phyloP scores from a whole-genome alignment of 805 yeast species.

The Allodekkera sacchari region DNA sequence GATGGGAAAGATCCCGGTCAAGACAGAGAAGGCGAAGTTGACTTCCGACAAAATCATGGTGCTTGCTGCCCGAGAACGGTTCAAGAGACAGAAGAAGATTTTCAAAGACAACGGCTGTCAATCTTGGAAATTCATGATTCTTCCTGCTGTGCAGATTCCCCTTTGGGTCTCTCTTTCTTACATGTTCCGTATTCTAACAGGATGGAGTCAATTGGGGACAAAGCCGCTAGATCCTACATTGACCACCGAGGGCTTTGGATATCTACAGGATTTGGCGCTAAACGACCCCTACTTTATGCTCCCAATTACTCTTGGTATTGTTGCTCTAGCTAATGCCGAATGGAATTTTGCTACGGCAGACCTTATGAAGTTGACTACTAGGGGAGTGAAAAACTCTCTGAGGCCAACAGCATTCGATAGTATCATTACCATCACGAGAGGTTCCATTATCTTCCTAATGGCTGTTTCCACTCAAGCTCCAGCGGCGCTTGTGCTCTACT shows the following conservation, averaged over 20 bases:
- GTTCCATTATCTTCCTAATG: constrained; percentile 73
- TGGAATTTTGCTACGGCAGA: constrained; percentile 67
- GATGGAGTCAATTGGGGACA: constrained; percentile 39
- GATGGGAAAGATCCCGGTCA: constrained; percentile 13
- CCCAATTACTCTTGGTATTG: constrained; percentile 65
- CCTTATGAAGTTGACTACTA: constrained; percentile 33
- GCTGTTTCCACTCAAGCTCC: constrained; percentile 85
- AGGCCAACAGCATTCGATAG: constrained; percentile 57
- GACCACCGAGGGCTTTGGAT: constrained; percentile 45
- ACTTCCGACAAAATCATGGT: constrained; percentile 73
- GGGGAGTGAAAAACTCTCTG: constrained; percentile 32
- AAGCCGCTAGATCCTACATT: constrained; percentile 43
- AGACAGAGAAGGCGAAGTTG: constrained; percentile 32
- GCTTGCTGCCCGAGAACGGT: constrained; percentile 66
- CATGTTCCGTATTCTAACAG: constrained; percentile 68
- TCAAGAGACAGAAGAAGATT: constrained; percentile 64
- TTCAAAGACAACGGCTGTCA: constrained; percentile 63
- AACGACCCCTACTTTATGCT: constrained; percentile 55
- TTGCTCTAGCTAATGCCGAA: constrained; percentile 72
- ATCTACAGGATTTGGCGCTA: constrained; percentile 53
- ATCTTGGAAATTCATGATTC: constrained; percentile 66
- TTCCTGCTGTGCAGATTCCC: constrained; percentile 82
- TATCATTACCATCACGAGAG: constrained; percentile 60
- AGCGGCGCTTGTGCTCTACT: constrained; percentile 70
- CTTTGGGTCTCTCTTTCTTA: constrained; percentile 75